Conservation (phyloP, 192 early-diverging fungal species). For the Coemansia biformis region DNA sequence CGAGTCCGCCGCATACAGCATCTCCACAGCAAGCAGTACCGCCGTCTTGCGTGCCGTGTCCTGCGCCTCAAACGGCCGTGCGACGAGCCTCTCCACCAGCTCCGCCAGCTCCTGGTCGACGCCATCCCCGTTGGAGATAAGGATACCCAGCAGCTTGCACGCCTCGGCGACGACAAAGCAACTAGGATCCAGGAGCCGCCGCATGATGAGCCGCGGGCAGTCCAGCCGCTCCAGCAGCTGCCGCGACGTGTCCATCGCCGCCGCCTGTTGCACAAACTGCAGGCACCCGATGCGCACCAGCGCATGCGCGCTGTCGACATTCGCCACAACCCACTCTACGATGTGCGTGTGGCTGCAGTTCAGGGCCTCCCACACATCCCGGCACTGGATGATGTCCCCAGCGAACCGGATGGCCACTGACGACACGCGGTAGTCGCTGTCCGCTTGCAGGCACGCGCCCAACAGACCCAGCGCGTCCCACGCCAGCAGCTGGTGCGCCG, state of each 20-base stretch:
- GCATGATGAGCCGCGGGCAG: constrained; percentile 12
- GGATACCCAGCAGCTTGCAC: constrained; percentile 12
- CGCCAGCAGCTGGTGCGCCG: constrained; percentile 9
- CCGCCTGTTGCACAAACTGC: constrained; percentile 28
- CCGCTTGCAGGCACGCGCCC: constrained; percentile 9
- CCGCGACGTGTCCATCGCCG: neutral
- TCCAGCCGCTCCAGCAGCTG: constrained; percentile 10
- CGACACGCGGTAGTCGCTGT: constrained; percentile 32
- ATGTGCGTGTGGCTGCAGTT: constrained; percentile 1
- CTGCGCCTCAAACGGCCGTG: constrained; percentile 7
- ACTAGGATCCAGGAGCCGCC: constrained; percentile 31
- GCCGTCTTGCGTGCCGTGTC: constrained; percentile 13
- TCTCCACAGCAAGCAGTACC: constrained; percentile 4
- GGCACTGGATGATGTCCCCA: constrained; percentile 11
- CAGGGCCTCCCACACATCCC: neutral
- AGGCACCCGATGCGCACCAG: constrained; percentile 29
- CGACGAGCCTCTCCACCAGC: constrained; percentile 10
- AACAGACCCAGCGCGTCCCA: constrained; percentile 14
- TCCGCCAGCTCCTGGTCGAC: constrained; percentile 9
- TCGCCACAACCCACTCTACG: constrained; percentile 16
- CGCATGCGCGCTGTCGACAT: constrained; percentile 35
- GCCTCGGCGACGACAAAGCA: constrained; percentile 40
- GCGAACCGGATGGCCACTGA: constrained; percentile 37
- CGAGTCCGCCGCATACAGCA: constrained; percentile 1
- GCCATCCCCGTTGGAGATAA: constrained; percentile 5